Conservation (phyloP, 352 stramenopile genomes). For the Pythium dissimile region DNA sequence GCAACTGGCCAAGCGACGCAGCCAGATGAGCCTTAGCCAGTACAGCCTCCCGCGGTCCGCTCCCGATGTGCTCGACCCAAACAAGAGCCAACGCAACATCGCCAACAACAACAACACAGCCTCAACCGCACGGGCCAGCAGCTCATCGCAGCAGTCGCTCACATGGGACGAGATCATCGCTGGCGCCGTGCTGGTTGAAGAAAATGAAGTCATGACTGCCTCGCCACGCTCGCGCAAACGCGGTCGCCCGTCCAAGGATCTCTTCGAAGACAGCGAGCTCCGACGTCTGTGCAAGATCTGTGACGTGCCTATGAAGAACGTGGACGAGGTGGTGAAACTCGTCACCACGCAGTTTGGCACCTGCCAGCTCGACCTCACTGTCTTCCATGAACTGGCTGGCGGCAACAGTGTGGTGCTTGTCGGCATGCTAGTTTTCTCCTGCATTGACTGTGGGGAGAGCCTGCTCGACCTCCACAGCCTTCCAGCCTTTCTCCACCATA, state of each 20-base stretch:
- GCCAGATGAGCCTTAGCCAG: conserved; percentile 23
- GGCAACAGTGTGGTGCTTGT: conserved; percentile 65
- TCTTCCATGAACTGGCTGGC: conserved; percentile 60
- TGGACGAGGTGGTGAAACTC: conserved; percentile 47
- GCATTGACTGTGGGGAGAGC: conserved; percentile 48
- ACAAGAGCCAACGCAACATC: conserved; percentile 7
- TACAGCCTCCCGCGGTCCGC: conserved; percentile 15
- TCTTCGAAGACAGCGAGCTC: conserved; percentile 49
- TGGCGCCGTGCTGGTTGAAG: conserved; percentile 26
- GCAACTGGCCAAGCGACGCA: conserved; percentile 16
- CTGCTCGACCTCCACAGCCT: conserved; percentile 55
- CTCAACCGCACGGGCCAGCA: conserved; percentile 3
- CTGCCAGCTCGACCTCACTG: conserved; percentile 61
- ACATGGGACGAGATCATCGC: conserved; percentile 29
- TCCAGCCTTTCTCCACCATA: conserved; percentile 46
- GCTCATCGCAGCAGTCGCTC: conserved; percentile 13
- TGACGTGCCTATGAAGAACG: conserved; percentile 35
- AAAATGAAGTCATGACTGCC: conserved; percentile 41
- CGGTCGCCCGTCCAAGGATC: conserved; percentile 29
- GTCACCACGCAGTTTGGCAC: conserved; percentile 58
- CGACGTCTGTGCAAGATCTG: conserved; percentile 47
- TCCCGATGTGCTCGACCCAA: conserved; percentile 17
- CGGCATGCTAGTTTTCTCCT: conserved; percentile 68
- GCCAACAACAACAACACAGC: not conserved
- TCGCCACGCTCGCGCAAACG: conserved; percentile 49